Evolutionary conservation across 2,329 filamentous ascomycete genomes (phyloP), one percentile per base, ranked within the genome.

Genomic region (Ophioceras dolichostomum): DNA sequence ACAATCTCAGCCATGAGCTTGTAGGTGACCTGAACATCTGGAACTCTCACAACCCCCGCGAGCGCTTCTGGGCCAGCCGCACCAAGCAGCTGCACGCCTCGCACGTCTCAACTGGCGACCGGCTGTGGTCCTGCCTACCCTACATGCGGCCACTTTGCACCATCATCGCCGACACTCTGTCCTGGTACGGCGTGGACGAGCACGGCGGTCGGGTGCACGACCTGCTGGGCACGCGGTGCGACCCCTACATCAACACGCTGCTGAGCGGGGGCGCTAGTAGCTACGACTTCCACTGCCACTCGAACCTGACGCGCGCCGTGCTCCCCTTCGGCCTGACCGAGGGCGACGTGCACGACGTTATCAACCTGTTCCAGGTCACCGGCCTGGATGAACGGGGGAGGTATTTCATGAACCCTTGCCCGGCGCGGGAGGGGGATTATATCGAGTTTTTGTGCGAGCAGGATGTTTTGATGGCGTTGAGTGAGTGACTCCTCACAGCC

Each of bases 291-390:
- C 83, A 91, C 54, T 93, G 85, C 55, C 84, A 89, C 51, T 85
- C 79, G 2, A 93, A 93, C 54, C 68, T 93, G 10, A 76, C 74
- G 1, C 73, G 85, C 4, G 81, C 85, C 0, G 73, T 91, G 3
- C 43, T 78, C 1, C 77, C 79, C 0, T 77, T 67, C 42, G 82
- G 83, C 0, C 55, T 91, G 30, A 68, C 64, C 5, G 85, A 91
- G 57, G 63, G 65, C 21, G 83, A 91, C 51, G 75, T 91, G 2
- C 85, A 93, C 49, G 84, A 93, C 53, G 84, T 93, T 1, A 67
- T 93, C 38, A 93, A 93, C 50, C 65, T 93, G 3, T 91, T 93
- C 52, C 85, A 93, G 55, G 83, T 88, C 6, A 91, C 85, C 0
- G 83, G 84, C 0, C 53, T 91, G 33, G 79, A 91, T 48, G 64